Evolutionary conservation across 768 basidiomycete species (phyloP).

Genomic region (Tremella yokohamensis): DNA sequence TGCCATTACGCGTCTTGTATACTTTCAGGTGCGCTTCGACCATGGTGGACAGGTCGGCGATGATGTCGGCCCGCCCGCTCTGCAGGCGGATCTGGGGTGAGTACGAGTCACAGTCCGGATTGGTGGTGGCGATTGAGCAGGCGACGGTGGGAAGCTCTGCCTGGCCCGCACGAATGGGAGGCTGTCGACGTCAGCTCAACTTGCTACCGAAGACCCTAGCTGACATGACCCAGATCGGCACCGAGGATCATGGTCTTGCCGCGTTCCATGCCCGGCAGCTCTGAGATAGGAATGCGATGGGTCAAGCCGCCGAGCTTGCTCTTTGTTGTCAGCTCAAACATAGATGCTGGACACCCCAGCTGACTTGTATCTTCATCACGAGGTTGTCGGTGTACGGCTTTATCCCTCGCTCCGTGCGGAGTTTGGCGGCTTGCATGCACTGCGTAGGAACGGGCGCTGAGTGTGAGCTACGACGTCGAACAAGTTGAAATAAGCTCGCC

Average conservation of each 20-base stretch:
- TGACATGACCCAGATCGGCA: conserved; percentile 44
- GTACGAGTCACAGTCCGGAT: conserved; percentile 38
- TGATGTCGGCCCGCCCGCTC: conserved; percentile 47
- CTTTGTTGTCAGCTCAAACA: conserved; percentile 10
- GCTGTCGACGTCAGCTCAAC: conserved; percentile 27
- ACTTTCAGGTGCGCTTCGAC: conserved; percentile 42
- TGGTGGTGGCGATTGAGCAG: conserved; percentile 50
- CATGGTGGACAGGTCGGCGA: conserved; percentile 47
- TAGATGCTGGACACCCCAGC: too few relatives aligned
- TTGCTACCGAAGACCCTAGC: background rate
- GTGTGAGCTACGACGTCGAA: conserved; percentile 5
- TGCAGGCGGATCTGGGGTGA: conserved; percentile 47
- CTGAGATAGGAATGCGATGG: conserved; percentile 35
- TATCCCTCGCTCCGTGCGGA: conserved; percentile 35
- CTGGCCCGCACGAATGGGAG: conserved; percentile 38
- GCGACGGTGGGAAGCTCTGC: conserved; percentile 46
- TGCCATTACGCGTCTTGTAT: conserved; percentile 38
- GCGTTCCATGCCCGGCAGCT: conserved; percentile 38
- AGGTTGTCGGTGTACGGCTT: conserved; percentile 48
- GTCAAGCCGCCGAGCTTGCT: conserved; percentile 50
- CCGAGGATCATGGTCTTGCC: conserved; percentile 50
- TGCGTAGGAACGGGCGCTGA: conserved; percentile 48
- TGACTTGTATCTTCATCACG: conserved; percentile 46
- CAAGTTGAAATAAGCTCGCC: conserved; percentile 13
- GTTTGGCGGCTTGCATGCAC: conserved; percentile 47